Evolutionary conservation across 495 filamentous ascomycete genomes (phyloP), one percentile per base, ranked within the genome.

Genomic region (Neurospora tetraspora): DNA sequence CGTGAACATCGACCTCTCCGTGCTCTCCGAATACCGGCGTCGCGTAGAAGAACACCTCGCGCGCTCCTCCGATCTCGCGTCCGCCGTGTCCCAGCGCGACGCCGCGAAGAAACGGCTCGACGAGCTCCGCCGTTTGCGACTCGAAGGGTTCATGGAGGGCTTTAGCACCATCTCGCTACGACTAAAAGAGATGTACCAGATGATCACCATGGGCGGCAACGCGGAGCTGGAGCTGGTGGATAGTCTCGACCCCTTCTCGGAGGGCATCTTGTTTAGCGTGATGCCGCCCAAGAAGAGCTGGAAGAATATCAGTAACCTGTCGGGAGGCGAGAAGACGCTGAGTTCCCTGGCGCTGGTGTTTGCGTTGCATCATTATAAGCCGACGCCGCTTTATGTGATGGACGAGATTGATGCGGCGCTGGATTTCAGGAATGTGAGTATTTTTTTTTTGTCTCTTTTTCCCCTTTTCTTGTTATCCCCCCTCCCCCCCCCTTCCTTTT

Each of bases 121-220:
- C 77, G 94, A 97, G 61, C 89, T 98, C 68, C 91, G 96, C 8
- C 92, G 92, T 5, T 86, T 95, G 38, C 91, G 96, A 6, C 84
- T 98, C 10, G 95, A 97, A 74, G 96, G 96, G 69, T 99, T 99
- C 87, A 98, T 98, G 95, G 94, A 95, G 82, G 96, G 96, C 36
- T 98, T 98, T 83, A 91, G 90, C 79, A 91, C 88, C 71, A 99
- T 99, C 79, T 97, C 94, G n/a, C 84, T 97, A 27, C 91, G 95
- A 3, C 85, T 99, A 71, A 99, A 99, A 85, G 96, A 99, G 81
- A 99, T 99, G 96, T 99, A 99, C 83, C 96, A 98, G 82, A 98
- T 99, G 96, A 99, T 99, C 82, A 99, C 96, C 37, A 99, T 99
- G 96, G 96, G 96, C 73, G 96, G 96, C 53, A 99, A 99, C 77